A percentile compares a stretch with the other conserved stretches of the same genome.
Evolutionary conservation across 2,329 filamentous ascomycete species (phyloP).

Genomic region (Ascochyta pisi): DNA sequence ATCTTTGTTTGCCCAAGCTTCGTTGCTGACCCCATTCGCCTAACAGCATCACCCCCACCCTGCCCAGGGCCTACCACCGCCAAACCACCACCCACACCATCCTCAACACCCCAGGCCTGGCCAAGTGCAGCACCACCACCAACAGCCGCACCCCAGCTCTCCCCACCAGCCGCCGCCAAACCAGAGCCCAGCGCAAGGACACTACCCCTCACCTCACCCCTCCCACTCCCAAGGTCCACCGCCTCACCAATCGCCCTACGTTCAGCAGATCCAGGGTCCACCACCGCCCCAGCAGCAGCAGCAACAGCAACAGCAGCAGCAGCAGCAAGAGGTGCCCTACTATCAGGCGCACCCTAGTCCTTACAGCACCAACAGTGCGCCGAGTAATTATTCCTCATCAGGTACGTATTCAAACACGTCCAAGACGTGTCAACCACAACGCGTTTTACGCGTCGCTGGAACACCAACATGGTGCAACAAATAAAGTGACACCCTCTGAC

Average conservation of each 20-base stretch:
- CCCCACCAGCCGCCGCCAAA: conserved; percentile 66
- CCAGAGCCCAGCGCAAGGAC: conserved; percentile 62
- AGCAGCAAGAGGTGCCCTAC: conserved; percentile 71
- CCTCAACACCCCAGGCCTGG: conserved; percentile 64
- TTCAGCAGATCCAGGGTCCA: conserved; percentile 67
- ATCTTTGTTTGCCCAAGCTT: conserved; percentile 22
- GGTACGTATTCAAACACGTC: conserved; percentile 34
- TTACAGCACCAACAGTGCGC: conserved; percentile 82
- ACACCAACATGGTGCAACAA: background rate
- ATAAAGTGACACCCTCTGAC: conserved; percentile 51
- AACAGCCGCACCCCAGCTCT: conserved; percentile 64
- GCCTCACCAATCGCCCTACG: conserved; percentile 67
- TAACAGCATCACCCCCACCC: conserved; percentile 77
- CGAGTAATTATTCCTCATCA: conserved; percentile 84
- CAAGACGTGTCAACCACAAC: conserved; percentile 15
- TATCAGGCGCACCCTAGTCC: conserved; percentile 83
- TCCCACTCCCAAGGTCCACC: conserved; percentile 62
- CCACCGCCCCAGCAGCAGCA: conserved; percentile 67
- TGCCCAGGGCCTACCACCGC: conserved; percentile 73
- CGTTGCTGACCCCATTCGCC: conserved; percentile 40
- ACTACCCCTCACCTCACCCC: conserved; percentile 73
- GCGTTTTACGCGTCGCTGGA: conserved; percentile 13
- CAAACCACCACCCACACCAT: conserved; percentile 60
- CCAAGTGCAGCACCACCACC: conserved; percentile 66
- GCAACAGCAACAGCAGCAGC: conserved; percentile 64